These are phyloP conservation scores for Penicillium parvum DNA, from an alignment of 495 filamentous ascomycete genomes.

Conservation along the genomic window DNA sequence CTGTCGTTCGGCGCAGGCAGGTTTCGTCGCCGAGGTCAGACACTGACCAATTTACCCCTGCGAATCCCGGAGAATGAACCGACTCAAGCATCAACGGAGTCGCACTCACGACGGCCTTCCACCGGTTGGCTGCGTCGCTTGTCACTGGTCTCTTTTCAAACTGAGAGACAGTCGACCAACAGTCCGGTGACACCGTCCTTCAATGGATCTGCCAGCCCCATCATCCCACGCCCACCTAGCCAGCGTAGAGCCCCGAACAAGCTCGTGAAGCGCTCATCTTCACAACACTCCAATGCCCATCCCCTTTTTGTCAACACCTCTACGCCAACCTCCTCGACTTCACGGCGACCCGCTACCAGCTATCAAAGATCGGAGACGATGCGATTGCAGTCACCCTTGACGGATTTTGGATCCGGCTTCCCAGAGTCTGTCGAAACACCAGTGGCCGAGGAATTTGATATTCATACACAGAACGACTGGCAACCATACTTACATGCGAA, in stretches of 20 bases:
- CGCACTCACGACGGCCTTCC: constrained; percentile 43
- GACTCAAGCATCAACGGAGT: constrained; percentile 36
- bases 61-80: constrained; percentile 25
- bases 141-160: constrained; percentile 68
- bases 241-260: constrained; percentile 68
- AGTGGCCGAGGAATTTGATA: constrained; percentile 11
- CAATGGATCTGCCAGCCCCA: constrained; percentile 65
- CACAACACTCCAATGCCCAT: constrained; percentile 49
- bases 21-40: constrained; percentile 36
- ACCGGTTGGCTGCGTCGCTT: constrained; percentile 76
- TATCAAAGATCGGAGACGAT: constrained; percentile 76
- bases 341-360: constrained; percentile 79
- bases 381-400: constrained; percentile 42
- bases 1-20: constrained; percentile 53
- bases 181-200: constrained; percentile 66
- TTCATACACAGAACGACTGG: constrained; percentile 31
- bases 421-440: constrained; percentile 16
- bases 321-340: constrained; percentile 52
- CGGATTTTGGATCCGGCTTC: constrained; percentile 30
- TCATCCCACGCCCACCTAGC: constrained; percentile 43
- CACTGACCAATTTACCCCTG: constrained; percentile 33
- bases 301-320: constrained; percentile 23
- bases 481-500: constrained; percentile 44
- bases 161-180: constrained; percentile 64
- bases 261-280: constrained; percentile 76